Percentiles rank a stretch among this genome's conserved stretches.
Evolutionary conservation across 2,329 filamentous ascomycete genomes (phyloP).

Genomic region (Aspergillus sergii): DNA sequence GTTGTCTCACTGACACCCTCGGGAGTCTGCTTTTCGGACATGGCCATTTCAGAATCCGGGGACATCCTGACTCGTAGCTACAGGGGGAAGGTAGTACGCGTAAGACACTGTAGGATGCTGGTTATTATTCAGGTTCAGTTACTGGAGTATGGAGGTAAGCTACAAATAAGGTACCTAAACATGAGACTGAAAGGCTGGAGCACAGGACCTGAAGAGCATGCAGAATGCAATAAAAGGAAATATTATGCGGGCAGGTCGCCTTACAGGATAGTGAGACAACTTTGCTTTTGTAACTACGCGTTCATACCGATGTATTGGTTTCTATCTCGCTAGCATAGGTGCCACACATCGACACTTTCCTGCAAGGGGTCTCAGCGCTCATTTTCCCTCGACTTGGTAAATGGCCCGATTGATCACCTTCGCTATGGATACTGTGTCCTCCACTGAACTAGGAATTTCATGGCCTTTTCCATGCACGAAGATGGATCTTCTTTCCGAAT

Average conservation of each 20-base stretch:
- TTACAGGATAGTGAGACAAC: not conserved
- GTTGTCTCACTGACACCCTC: not conserved
- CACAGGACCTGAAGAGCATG: not conserved
- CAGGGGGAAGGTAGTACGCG: not conserved
- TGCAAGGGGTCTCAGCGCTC: not conserved
- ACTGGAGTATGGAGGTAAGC: not conserved
- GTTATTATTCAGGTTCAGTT: not conserved
- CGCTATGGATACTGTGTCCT: not conserved
- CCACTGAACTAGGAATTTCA: conserved; percentile 11
- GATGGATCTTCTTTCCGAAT: conserved; percentile 9
- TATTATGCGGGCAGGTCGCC: not conserved
- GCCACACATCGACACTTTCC: not conserved
- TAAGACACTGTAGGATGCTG: not conserved
- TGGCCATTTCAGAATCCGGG: not conserved
- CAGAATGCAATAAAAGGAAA: not conserved
- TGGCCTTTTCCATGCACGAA: conserved; percentile 20
- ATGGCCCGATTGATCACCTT: conserved; percentile 5
- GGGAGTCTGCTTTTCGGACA: not conserved
- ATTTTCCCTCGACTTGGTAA: not conserved
- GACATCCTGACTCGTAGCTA: not conserved
- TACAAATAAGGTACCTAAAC: not conserved
- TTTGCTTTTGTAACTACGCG: not conserved
- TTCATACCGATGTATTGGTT: not conserved
- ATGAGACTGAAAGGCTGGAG: not conserved
- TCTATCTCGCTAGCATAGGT: not conserved